Evolutionary conservation across 331 rosid genomes (phyloP), one percentile per base, ranked within the genome.

Genomic region (Cydonia oblonga): DNA sequence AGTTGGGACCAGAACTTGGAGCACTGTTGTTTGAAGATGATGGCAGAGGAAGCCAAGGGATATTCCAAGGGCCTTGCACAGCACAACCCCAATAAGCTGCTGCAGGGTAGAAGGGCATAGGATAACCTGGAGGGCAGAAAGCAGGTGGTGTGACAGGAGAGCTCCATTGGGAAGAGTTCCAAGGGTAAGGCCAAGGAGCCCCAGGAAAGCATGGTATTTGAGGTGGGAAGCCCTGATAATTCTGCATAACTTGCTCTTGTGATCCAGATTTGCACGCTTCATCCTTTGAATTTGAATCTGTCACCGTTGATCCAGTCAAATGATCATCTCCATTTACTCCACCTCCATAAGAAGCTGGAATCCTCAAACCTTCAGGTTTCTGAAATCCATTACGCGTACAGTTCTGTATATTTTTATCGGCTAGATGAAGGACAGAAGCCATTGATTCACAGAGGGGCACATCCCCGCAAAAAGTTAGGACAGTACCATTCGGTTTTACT

Each of bases 21-120:
- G 82, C 28, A 18, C 79, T 30, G 14, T 75, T 76, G 51, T 67
- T 80, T 14, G 85, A 82, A 44, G 88, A 82, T 26, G 87, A 58
- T 25, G 88, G 84, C 53, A 59, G 92, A 9, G 83, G 85, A 84
- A 84, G 58, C 95, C 89, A 85, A 23, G 90, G 95, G 29, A 85
- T 38, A 78, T 81, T 80, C 97, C 92, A 92, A 29, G 79, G 9
- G 5, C 90, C 87, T 26, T 92, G 85, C 58, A 89, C 78, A 23
- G 89, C 53, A 80, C 87, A 87, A 32, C 96, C 97, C 95, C 92
- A 89, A 73, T 87, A 89, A n/a, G 88, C 77, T 23, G 92, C 69
- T 2, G 90, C 64, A 10, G 96, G 97, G 81, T 88, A 89, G 79
- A 84, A 79, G 24, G 95, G 88, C 85, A 89, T 38, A 20, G 91